Evolutionary conservation across 2,329 filamentous ascomycete genomes (phyloP).

Genomic region (Penicillium paneum): DNA sequence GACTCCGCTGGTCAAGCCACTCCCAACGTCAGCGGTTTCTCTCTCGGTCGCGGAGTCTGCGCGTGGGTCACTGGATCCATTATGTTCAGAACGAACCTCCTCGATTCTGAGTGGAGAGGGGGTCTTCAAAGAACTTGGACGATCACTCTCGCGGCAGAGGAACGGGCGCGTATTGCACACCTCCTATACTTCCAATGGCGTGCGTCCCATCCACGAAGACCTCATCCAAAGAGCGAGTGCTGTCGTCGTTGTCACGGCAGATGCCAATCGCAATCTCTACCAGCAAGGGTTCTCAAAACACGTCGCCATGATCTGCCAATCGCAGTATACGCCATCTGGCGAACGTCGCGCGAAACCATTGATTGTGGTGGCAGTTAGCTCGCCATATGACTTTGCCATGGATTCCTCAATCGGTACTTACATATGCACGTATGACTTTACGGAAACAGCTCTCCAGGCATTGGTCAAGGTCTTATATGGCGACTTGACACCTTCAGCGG

Average conservation of each 20-base stretch:
- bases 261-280: constrained; percentile 90
- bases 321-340: constrained; percentile 39
- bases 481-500: constrained; percentile 59
- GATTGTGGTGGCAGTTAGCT: constrained; percentile 88
- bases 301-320: constrained; percentile 82
- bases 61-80: constrained; percentile 52
- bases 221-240: constrained; percentile 83
- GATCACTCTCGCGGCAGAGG: constrained; percentile 78
- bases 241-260: constrained; percentile 86
- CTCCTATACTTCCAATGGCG: constrained; percentile 90
- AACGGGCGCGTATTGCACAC: constrained; percentile 87
- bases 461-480: constrained; percentile 81
- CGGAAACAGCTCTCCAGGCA: constrained; percentile 82
- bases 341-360: constrained; percentile 68
- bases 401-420: constrained; percentile 88
- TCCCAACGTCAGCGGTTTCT: constrained; percentile 84
- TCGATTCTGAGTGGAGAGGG: constrained; percentile 86
- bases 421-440: constrained; percentile 94
- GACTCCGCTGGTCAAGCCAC: constrained; percentile 83
- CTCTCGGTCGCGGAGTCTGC: constrained; percentile 57
- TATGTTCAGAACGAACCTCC: constrained; percentile 55
- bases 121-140: constrained; percentile 85
- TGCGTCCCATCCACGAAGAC: constrained; percentile 89
- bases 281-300: constrained; percentile 95
- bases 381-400: constrained; percentile 94